Evolutionary conservation across 805 yeast genomes (phyloP).

Genomic region (Kregervanrija fluxuum): DNA sequence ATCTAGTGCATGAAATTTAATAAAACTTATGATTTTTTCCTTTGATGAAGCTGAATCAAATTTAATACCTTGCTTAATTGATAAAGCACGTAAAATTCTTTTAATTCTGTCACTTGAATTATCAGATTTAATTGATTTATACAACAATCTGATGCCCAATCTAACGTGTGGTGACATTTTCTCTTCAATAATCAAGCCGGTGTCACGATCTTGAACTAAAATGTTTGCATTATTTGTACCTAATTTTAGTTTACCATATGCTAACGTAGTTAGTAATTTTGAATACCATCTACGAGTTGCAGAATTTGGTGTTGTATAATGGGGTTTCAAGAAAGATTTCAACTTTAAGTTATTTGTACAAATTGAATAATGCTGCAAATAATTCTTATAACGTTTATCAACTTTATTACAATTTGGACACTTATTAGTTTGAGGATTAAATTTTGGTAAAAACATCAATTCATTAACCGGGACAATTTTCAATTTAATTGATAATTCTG

Average conservation of each 20-base stretch:
- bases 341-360: conserved; percentile 47
- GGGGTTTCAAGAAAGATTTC: conserved; percentile 32
- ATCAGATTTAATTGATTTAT: conserved; percentile 59
- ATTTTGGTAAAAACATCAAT: conserved; percentile 1
- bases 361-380: conserved; percentile 81
- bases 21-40: conserved; percentile 64
- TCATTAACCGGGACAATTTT: conserved; percentile 8
- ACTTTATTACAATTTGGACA: conserved; percentile 77
- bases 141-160: conserved; percentile 76
- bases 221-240: conserved; percentile 93
- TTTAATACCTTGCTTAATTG: conserved; percentile 76
- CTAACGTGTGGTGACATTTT: conserved; percentile 86
- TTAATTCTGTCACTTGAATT: conserved; percentile 41
- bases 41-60: conserved; percentile 68
- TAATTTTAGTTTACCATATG: conserved; percentile 79
- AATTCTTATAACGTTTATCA: conserved; percentile 49
- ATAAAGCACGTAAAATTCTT: conserved; percentile 52
- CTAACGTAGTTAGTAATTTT: conserved; percentile 71
- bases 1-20: conserved; percentile 76
- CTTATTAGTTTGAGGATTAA: conserved; percentile 36
- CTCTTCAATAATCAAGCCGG: conserved; percentile 89
- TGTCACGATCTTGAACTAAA: conserved; percentile 81
- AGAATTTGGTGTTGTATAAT: conserved; percentile 70
- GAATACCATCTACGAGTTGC: conserved; percentile 90
- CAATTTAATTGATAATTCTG: conserved; percentile 10